These are phyloP conservation scores for Phlyctochytrium bullatum DNA, from an alignment of 192 early-diverging fungal species.

Conservation along the genomic window DNA sequence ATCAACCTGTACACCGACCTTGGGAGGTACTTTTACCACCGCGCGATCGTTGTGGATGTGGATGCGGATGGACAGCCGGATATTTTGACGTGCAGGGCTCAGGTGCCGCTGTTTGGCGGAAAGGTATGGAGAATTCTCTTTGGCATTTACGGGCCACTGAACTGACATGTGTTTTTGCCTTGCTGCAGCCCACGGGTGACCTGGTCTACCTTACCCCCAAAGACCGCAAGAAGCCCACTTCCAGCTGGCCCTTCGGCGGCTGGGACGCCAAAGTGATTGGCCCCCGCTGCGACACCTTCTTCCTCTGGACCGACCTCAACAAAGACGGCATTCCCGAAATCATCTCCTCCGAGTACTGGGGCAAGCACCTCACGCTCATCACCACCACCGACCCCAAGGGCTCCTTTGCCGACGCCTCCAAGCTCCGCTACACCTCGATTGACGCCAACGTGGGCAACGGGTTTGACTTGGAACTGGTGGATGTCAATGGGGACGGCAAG, in stretches of 20 bases:
- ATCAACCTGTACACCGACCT: constrained; percentile 12
- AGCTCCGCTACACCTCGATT: constrained; percentile 10
- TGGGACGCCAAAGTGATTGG: constrained; percentile 25
- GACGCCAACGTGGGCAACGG: constrained; percentile 13
- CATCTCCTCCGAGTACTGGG: constrained; percentile 26
- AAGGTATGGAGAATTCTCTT: no score
- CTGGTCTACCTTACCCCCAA: constrained; percentile 11
- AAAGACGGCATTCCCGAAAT: constrained; percentile 17
- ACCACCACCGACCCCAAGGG: constrained; percentile 2
- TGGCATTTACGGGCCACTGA: no score
- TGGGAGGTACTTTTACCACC: constrained; percentile 28
- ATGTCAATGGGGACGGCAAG: constrained; percentile 30
- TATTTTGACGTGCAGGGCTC: constrained; percentile 23
- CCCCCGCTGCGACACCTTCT: constrained; percentile 25
- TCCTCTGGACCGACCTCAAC: constrained; percentile 12
- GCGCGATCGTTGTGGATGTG: constrained; percentile 16
- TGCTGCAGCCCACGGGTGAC: not conserved
- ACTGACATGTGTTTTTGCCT: no score
- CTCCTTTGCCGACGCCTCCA: constrained; percentile 8
- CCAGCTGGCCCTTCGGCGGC: constrained; percentile 15
- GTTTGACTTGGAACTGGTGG: constrained; percentile 21
- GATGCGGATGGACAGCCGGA: constrained; percentile 19
- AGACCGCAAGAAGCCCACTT: constrained; percentile 19
- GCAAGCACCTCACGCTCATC: constrained; percentile 11
- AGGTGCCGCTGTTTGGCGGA: constrained; percentile 13